Base-by-base conservation (phyloP, 345 rosid genomes). In the Euphorbia lathyris region DNA sequence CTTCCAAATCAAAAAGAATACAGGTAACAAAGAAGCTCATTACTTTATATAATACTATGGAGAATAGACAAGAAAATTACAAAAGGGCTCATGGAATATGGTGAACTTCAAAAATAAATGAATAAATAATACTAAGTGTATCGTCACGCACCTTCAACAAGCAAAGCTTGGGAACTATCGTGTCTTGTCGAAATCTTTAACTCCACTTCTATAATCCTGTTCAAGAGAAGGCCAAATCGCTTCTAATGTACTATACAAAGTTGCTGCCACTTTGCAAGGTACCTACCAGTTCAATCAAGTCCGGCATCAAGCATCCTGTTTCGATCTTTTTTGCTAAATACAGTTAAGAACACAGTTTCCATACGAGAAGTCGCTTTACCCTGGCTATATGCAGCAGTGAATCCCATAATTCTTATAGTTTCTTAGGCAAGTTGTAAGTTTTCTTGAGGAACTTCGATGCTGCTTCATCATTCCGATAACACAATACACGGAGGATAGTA, bases 361-460 rank as follows among this genome's bases (percentile, higher is more conserved):
- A 17, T 38, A 47, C 17, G 4, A 38, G 71, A 17, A 51, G 29
- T 26, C 38, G 51, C 58, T 25, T 65, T 27, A 48, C 65, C 23
- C 30, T 36, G 12, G 67, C 13, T n/a, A 32, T 26, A 40, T 30
- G 26, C 58, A 27, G 56, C 58, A 27, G 4, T 51, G 58, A 12
- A 16, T 26, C 32, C 30, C 55, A 43, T 40, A 66, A 43, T 56
- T 22, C 29, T 58, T 63, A 77, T 34, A 77, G 76, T 52, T 77
- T 77, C 73, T 68, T 73, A 7, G 98, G 99, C 65, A 95, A 75
- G 79, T 90, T 92, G 63, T 95, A 92, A 13, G 91, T 85, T 72
- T 95, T 95, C 86, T 88, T 95, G 0, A 92, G 92, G 78, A 92
- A 92, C 75, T 65, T 92, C 14, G 98, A 65, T 0, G 98, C 98